A percentile compares a stretch with the other conserved stretches of the same genome.
Evolutionary conservation across 2,329 filamentous ascomycete species (phyloP).

Genomic region (Boeremia lycopersici): DNA sequence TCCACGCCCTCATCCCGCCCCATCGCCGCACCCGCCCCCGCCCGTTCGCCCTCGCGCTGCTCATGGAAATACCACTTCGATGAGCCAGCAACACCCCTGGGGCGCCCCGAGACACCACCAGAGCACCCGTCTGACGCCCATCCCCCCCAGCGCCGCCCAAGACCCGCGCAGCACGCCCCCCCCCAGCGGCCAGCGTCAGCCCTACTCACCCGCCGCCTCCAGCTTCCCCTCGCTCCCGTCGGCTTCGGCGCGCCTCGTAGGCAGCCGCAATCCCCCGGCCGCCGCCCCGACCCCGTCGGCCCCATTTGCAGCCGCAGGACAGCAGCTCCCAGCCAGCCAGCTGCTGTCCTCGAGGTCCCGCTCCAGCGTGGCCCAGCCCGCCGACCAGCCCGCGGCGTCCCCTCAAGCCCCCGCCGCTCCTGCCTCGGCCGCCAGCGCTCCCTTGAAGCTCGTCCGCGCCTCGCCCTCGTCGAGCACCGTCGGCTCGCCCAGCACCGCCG

Average conservation of each 20-base stretch:
- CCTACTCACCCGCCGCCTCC: slow-evolving; percentile 59
- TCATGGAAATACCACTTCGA: slow-evolving; percentile 52
- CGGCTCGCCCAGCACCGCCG: slow-evolving; percentile 59
- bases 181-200: slow-evolving; percentile 57
- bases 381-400: slow-evolving; percentile 59
- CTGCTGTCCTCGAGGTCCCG: slow-evolving; percentile 63
- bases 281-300: slow-evolving; percentile 61
- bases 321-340: slow-evolving; percentile 59
- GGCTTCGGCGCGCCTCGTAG: slow-evolving; percentile 55
- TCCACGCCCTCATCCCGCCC: slow-evolving; percentile 23
- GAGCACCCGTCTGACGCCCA: slow-evolving; percentile 63
- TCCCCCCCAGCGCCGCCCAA: slow-evolving; percentile 57
- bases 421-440: slow-evolving; percentile 59
- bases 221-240: slow-evolving; percentile 60
- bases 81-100: slow-evolving; percentile 63
- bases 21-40: slow-evolving; percentile 24
- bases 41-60: slow-evolving; percentile 42
- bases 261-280: slow-evolving; percentile 60
- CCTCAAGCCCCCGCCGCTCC: slow-evolving; percentile 59
- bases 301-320: slow-evolving; percentile 62
- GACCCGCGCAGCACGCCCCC: slow-evolving; percentile 53
- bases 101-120: slow-evolving; percentile 61
- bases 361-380: slow-evolving; percentile 60
- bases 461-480: slow-evolving; percentile 64
- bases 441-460: slow-evolving; percentile 63